phyloP scores from a whole-genome alignment of 495 filamentous ascomycete genomes.

The Penicillium goetzii region DNA sequence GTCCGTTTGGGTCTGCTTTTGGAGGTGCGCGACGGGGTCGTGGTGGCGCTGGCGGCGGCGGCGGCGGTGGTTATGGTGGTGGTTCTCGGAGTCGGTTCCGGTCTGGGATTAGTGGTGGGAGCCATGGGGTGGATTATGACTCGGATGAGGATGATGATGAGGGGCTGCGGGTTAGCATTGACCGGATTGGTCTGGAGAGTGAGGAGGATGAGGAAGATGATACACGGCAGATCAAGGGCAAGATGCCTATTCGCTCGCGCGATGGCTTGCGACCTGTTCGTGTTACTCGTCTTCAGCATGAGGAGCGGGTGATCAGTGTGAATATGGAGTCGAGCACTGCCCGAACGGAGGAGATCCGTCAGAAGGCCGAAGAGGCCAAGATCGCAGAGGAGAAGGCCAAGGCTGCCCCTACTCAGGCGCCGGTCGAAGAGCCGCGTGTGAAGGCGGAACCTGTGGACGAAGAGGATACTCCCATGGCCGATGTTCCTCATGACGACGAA shows the following conservation, averaged over 20 bases:
- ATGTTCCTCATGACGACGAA: constrained; percentile 44
- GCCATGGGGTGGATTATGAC: constrained; percentile 27
- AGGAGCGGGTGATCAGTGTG: constrained; percentile 52
- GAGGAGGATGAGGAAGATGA: constrained; percentile 37
- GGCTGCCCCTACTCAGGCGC: constrained; percentile 30
- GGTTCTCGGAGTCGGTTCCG: constrained; percentile 33
- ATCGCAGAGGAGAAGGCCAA: constrained; percentile 4
- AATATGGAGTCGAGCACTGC: constrained; percentile 56
- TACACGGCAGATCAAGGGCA: constrained; percentile 34
- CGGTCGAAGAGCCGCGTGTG: constrained; percentile 31
- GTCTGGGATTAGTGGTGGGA: constrained; percentile 32
- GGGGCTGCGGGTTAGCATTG: constrained; percentile 48
- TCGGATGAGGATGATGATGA: constrained; percentile 50
- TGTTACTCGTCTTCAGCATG: constrained; percentile 55
- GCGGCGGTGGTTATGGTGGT: constrained; percentile 21
- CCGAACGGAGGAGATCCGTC: constrained; percentile 47
- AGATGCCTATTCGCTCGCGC: constrained; percentile 42
- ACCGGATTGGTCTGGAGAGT: constrained; percentile 53
- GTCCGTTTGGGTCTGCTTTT: constrained; percentile 38
- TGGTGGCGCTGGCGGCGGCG: constrained; percentile 33
- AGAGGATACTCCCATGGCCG: constrained; percentile 43
- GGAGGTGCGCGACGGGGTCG: constrained; percentile 33
- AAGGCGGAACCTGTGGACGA: constrained; percentile 54
- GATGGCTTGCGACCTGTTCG: constrained; percentile 51
- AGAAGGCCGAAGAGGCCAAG: constrained; percentile 37